Conservation (phyloP, 2,329 filamentous ascomycete species). For the Penicillium brasilianum region DNA sequence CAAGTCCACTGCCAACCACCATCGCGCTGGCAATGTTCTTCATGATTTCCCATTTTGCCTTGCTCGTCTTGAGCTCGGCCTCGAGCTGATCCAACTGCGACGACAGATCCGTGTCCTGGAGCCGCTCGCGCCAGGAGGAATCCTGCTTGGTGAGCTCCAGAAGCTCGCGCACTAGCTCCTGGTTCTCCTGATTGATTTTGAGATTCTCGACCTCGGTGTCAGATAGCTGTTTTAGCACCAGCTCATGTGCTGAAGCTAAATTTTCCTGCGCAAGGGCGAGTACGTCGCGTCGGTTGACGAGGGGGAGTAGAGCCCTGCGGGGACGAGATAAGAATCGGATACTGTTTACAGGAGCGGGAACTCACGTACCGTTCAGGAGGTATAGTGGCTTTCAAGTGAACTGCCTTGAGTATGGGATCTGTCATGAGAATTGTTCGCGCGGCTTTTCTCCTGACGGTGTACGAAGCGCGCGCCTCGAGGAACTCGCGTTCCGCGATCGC, state of each 20-base stretch:
- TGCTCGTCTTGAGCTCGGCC: constrained; percentile 63
- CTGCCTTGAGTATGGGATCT: constrained; percentile 76
- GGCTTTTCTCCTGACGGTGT: constrained; percentile 71
- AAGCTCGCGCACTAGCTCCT: constrained; percentile 65
- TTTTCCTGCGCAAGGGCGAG: constrained; percentile 68
- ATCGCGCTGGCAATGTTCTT: constrained; percentile 80
- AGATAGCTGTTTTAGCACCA: constrained; percentile 59
- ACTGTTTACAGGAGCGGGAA: not conserved
- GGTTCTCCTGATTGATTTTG: constrained; percentile 63
- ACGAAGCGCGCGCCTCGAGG: constrained; percentile 71
- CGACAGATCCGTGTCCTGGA: constrained; percentile 58
- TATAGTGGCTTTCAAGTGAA: constrained; percentile 70
- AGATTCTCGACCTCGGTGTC: constrained; percentile 64
- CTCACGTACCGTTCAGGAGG: constrained; percentile 68
- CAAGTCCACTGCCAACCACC: constrained; percentile 78
- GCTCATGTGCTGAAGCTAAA: constrained; percentile 59
- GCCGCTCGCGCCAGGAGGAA: constrained; percentile 56
- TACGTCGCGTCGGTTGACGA: constrained; percentile 70
- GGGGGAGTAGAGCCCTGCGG: constrained; percentile 67
- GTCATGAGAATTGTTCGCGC: constrained; percentile 71
- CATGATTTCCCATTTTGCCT: constrained; percentile 72
- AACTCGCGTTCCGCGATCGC: constrained; percentile 66
- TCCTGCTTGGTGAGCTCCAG: constrained; percentile 66
- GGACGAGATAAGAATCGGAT: constrained; percentile 15
- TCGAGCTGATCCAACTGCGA: constrained; percentile 65